A percentile compares a stretch with the other conserved stretches of the same genome.
phyloP scores from a whole-genome alignment of 257 asterid genomes.

The Verbena officinalis region DNA sequence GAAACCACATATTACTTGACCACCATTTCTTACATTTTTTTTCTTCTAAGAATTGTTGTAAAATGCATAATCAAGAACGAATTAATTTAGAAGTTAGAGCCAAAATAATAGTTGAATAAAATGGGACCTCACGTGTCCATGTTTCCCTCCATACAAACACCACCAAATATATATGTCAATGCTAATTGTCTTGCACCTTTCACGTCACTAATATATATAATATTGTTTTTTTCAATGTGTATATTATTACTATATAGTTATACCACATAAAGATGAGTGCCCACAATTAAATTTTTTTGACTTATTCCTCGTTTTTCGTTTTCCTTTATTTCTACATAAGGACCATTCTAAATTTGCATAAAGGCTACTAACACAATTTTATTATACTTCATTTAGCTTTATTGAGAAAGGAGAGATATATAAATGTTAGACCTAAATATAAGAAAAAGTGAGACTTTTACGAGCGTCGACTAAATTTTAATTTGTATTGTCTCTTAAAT shows the following conservation, averaged over 20 bases:
- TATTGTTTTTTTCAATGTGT: neutral
- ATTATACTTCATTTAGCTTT: too few relatives aligned
- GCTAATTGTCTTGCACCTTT: conserved; percentile 31
- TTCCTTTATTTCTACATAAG: neutral
- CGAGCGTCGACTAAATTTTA: too few relatives aligned
- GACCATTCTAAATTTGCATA: conserved; percentile 25
- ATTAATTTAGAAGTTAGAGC: neutral
- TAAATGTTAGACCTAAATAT: too few relatives aligned
- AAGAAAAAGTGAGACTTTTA: too few relatives aligned
- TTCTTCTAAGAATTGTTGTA: too few relatives aligned
- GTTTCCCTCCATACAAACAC: conserved; percentile 46
- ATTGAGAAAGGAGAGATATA: too few relatives aligned
- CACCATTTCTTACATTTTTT: too few relatives aligned
- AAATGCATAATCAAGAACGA: too few relatives aligned
- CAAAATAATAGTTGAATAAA: neutral
- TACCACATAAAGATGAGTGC: neutral
- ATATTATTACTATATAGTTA: neutral
- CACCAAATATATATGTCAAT: conserved; percentile 23
- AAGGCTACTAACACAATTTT: too few relatives aligned
- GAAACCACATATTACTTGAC: too few relatives aligned
- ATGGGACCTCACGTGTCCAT: conserved; percentile 48
- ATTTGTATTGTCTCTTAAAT: too few relatives aligned
- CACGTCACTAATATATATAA: conserved; percentile 31
- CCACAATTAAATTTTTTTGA: conserved; percentile 22
- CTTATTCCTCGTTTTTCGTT: neutral